phyloP scores from a whole-genome alignment of 768 basidiomycete species.

The Phlebiopsis flavidoalba region DNA sequence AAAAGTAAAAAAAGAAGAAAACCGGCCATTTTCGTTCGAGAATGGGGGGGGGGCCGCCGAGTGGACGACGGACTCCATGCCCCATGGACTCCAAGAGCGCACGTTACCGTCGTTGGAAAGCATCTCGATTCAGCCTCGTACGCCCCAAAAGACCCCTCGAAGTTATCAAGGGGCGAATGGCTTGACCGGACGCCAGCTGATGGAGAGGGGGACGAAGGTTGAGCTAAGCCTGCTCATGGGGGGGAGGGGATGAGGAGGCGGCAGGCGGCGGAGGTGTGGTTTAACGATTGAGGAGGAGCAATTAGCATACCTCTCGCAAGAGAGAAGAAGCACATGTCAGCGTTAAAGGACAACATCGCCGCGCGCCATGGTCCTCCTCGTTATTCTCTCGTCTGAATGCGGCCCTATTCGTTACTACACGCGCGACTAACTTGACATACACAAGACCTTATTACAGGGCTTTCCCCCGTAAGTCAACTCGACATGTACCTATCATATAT shows the following conservation, averaged over 20 bases:
- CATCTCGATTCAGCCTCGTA: constrained; percentile 23
- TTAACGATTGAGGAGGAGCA: constrained; percentile 30
- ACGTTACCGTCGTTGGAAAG: constrained; percentile 24
- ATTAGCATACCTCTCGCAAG: constrained; percentile 28
- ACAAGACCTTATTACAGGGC: constrained; percentile 54
- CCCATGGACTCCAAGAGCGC: constrained; percentile 16
- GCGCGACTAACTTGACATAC: not conserved
- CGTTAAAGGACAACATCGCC: constrained; percentile 85
- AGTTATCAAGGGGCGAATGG: constrained; percentile 7
- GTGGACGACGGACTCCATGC: constrained; percentile 17
- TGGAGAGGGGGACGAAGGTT: constrained; percentile 40
- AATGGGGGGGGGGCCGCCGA: no score
- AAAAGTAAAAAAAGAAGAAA: constrained; percentile 1
- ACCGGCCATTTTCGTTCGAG: no score
- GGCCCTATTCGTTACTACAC: not conserved
- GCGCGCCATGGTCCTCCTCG: constrained; percentile 76
- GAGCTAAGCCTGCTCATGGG: constrained; percentile 60
- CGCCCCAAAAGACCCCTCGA: constrained; percentile 19
- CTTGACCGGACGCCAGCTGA: constrained; percentile 16
- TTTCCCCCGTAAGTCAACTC: constrained; percentile 21
- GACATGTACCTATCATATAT: not conserved
- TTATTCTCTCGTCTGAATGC: constrained; percentile 81
- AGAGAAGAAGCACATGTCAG: constrained; percentile 48
- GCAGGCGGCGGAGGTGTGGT: constrained; percentile 39
- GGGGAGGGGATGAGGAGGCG: constrained; percentile 51